A percentile compares a stretch with the other conserved stretches of the same genome.
Evolutionary conservation across 768 basidiomycete species (phyloP).

Genomic region (Suillus bovinus): DNA sequence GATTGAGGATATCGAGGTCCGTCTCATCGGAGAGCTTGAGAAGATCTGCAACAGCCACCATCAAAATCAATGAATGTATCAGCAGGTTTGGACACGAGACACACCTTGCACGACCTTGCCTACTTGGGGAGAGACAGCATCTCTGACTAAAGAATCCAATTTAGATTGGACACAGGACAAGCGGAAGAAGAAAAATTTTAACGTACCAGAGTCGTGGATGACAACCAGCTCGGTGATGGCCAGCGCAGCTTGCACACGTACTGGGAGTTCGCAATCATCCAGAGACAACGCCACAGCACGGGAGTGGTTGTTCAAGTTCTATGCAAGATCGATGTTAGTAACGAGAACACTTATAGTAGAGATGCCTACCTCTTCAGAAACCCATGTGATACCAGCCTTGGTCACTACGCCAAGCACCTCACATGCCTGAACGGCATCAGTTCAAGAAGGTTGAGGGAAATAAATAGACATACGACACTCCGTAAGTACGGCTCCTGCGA

Average conservation of each 20-base stretch:
- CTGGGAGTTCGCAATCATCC: slow-evolving; percentile 79
- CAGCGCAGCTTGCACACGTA: slow-evolving; percentile 80
- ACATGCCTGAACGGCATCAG: slow-evolving; percentile 54
- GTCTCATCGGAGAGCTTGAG: not conserved
- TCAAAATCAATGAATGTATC: not conserved
- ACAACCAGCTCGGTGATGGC: slow-evolving; percentile 77
- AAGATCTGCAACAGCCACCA: not conserved
- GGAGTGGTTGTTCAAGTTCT: slow-evolving; percentile 69
- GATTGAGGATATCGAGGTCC: not conserved
- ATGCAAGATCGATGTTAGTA: not conserved
- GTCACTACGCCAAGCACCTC: slow-evolving; percentile 78
- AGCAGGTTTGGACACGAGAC: slow-evolving; percentile 8
- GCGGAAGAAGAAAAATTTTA: not conserved
- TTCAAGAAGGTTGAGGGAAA: not conserved
- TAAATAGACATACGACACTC: slow-evolving; percentile 58
- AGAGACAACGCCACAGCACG: slow-evolving; percentile 64
- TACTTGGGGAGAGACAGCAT: slow-evolving; percentile 34
- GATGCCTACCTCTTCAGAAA: slow-evolving; percentile 54
- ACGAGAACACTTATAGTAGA: not conserved
- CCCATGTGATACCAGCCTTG: slow-evolving; percentile 68
- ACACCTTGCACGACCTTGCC: slow-evolving; percentile 71
- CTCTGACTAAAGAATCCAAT: slow-evolving; percentile 50
- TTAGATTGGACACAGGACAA: not conserved
- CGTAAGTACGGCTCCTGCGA: slow-evolving; percentile 71
- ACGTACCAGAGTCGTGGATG: slow-evolving; percentile 60